Evolutionary conservation across 768 basidiomycete species (phyloP).

Genomic region (Termitomyces sp.): DNA sequence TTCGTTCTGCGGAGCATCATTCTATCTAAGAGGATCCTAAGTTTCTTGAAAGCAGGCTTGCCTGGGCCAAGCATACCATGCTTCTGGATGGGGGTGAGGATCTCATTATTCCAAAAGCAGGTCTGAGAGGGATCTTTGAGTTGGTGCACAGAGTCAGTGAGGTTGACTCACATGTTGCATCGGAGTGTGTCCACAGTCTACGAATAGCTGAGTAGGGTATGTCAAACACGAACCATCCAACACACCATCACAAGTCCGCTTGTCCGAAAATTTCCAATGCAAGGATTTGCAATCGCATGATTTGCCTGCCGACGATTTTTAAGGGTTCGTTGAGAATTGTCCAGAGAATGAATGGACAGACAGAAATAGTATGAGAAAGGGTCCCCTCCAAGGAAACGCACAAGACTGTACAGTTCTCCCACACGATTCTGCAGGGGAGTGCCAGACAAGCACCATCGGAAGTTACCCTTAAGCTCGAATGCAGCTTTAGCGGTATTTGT

Average conservation of each 20-base stretch:
- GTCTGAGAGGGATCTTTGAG: slow-evolving; percentile 38
- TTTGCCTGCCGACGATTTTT: slow-evolving; percentile 52
- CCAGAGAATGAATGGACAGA: slow-evolving; percentile 23
- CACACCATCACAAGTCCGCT: slow-evolving; percentile 75
- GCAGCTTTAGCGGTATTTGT: slow-evolving; percentile 98
- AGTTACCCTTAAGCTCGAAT: slow-evolving; percentile 78
- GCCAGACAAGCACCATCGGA: slow-evolving; percentile 93
- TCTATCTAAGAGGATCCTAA: slow-evolving; percentile 80
- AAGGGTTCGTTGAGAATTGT: neutral
- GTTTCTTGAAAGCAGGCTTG: slow-evolving; percentile 81
- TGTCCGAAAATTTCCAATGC: slow-evolving; percentile 91
- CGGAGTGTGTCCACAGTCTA: slow-evolving; percentile 80
- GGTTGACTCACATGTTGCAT: slow-evolving; percentile 66
- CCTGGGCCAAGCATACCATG: slow-evolving; percentile 81
- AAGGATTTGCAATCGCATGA: slow-evolving; percentile 89
- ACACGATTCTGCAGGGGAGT: slow-evolving; percentile 97
- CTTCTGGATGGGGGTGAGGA: slow-evolving; percentile 93
- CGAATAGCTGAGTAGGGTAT: neutral
- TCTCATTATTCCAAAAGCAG: slow-evolving; percentile 97
- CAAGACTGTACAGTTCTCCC: slow-evolving; percentile 95
- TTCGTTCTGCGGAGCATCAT: slow-evolving; percentile 96
- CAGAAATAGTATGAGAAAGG: slow-evolving; percentile 93
- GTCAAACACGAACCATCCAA: slow-evolving; percentile 1
- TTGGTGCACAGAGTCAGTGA: neutral
- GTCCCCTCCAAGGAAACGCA: slow-evolving; percentile 89